Percentiles rank a stretch among this genome's conserved stretches.
Conservation (phyloP, 805 yeast species). For the Metschnikowia bowlesiae region DNA sequence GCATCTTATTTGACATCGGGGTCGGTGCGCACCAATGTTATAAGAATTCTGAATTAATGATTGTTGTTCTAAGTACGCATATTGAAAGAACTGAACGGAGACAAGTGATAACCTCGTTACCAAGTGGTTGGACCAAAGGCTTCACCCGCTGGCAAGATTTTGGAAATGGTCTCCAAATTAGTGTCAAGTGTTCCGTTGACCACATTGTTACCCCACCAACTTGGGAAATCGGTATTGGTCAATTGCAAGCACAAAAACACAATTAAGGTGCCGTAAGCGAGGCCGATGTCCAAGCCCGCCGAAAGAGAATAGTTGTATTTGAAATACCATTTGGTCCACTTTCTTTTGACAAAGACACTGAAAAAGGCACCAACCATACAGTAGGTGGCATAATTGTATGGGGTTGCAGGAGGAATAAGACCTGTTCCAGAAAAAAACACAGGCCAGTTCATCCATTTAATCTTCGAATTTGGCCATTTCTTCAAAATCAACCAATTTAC, state of each 20-base stretch:
- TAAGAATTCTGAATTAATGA: neutral
- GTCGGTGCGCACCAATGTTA: neutral
- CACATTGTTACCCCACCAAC: conserved; percentile 69
- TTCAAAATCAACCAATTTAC: conserved; percentile 36
- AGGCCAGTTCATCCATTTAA: conserved; percentile 32
- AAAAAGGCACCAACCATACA: conserved; percentile 37
- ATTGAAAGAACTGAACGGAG: neutral
- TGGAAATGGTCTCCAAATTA: conserved; percentile 26
- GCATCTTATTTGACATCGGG: neutral
- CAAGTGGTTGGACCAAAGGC: conserved; percentile 46
- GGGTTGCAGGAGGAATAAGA: conserved; percentile 70
- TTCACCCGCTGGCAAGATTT: conserved; percentile 34
- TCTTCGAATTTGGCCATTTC: conserved; percentile 38
- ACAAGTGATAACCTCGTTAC: conserved; percentile 24
- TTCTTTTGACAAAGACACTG: conserved; percentile 37
- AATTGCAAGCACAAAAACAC: conserved; percentile 32
- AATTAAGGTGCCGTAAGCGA: conserved; percentile 37
- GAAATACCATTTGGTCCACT: conserved; percentile 42
- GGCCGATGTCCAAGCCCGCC: conserved; percentile 43
- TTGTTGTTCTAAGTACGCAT: neutral
- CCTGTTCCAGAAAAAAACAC: conserved; percentile 48
- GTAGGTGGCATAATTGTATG: conserved; percentile 59
- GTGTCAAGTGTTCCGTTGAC: conserved; percentile 37
- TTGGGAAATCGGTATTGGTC: conserved; percentile 22
- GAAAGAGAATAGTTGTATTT: conserved; percentile 44